Percentiles rank a stretch among this genome's conserved stretches.
Evolutionary conservation across 2,329 filamentous ascomycete genomes (phyloP).

Genomic region (Cercospora sojina): DNA sequence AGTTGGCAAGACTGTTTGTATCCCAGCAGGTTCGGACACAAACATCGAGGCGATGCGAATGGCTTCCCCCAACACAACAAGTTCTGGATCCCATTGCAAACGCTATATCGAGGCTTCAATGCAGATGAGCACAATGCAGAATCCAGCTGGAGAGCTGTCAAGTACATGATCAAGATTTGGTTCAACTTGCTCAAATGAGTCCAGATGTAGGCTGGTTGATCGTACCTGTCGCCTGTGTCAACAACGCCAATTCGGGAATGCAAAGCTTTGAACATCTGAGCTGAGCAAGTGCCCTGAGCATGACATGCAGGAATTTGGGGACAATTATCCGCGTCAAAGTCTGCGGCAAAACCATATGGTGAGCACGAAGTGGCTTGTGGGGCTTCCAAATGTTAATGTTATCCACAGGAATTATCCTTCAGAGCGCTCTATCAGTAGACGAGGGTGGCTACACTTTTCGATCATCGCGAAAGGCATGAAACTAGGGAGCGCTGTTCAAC

Average conservation of each 20-base stretch:
- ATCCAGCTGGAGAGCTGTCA: neutral
- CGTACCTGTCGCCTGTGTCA: neutral
- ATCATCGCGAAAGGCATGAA: neutral
- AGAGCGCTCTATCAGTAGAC: neutral
- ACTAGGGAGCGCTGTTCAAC: neutral
- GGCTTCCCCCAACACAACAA: neutral
- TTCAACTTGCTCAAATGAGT: neutral
- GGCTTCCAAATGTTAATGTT: neutral
- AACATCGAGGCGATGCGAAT: neutral
- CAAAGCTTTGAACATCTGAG: neutral
- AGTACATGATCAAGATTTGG: neutral
- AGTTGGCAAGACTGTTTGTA: neutral
- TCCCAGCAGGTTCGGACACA: neutral
- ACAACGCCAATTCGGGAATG: neutral
- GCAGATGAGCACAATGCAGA: neutral
- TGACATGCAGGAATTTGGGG: neutral
- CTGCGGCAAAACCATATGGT: neutral
- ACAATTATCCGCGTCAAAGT: neutral
- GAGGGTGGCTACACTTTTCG: neutral
- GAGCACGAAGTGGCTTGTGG: neutral
- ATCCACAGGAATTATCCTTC: neutral
- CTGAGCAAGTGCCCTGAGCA: neutral
- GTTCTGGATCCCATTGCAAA: neutral
- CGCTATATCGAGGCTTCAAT: neutral
- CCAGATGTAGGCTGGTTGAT: neutral